These are phyloP conservation scores for Mycena indigotica DNA, from an alignment of 768 basidiomycete genomes.

Conservation along the genomic window DNA sequence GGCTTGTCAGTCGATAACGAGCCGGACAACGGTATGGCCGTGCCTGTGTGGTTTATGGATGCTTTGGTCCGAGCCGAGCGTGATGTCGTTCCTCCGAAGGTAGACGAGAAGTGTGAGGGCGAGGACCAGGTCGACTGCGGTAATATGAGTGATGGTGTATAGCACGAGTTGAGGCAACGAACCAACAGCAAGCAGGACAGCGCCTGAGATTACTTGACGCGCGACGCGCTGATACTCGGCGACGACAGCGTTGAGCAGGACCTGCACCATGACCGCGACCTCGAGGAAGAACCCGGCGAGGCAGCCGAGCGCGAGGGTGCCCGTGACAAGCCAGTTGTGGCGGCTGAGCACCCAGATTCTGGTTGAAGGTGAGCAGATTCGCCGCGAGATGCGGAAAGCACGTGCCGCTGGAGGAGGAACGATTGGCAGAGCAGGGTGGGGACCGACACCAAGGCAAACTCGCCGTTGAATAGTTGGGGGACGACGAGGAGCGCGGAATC, in stretches of 20 bases:
- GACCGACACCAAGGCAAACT: not conserved
- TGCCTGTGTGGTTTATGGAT: not conserved
- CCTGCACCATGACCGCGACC: not conserved
- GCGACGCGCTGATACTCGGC: not conserved
- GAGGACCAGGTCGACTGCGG: not conserved
- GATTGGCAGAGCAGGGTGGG: not conserved
- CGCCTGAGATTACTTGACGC: not conserved
- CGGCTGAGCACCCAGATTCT: not conserved
- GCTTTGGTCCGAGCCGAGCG: not conserved
- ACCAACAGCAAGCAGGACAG: not conserved
- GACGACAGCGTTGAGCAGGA: not conserved
- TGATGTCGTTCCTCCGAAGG: not conserved
- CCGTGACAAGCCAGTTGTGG: not conserved
- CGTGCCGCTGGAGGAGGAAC: not conserved
- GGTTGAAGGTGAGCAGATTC: too few species aligned
- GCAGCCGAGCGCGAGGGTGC: not conserved
- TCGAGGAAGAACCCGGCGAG: not conserved
- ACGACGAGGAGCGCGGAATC: not conserved
- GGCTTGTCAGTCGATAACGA: not conserved
- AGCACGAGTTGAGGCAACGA: not conserved
- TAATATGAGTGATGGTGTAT: not conserved
- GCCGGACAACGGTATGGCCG: not conserved
- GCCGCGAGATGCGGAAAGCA: too few species aligned
- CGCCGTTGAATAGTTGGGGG: not conserved
- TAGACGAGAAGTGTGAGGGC: not conserved